phyloP scores from a whole-genome alignment of 129 eudicot species.

The Lactuca sativa region DNA sequence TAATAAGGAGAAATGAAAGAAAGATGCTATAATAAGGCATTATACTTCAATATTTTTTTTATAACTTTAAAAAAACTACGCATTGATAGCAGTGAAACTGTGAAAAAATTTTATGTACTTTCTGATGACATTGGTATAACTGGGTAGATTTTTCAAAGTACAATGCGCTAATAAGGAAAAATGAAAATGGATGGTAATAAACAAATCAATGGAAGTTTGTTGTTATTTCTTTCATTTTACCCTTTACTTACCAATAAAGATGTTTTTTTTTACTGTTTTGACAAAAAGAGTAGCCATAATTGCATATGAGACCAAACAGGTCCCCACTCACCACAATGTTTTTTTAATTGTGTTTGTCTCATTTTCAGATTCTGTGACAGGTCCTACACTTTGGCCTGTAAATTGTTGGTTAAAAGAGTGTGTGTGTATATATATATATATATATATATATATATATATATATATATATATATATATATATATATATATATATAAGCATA shows the following conservation, averaged over 20 bases:
- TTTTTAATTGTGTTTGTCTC: slow-evolving; percentile 8
- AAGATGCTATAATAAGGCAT: too few species aligned
- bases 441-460: too few species aligned
- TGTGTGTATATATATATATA: too few species aligned
- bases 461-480: too few species aligned
- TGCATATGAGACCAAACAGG: slow-evolving; percentile 36
- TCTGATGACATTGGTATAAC: too few species aligned
- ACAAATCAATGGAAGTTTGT: background rate
- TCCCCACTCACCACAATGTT: slow-evolving; percentile 38
- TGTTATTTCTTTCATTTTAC: background rate
- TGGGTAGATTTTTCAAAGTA: too few species aligned
- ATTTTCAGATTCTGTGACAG: slow-evolving; percentile 19
- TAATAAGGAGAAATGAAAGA: too few species aligned
- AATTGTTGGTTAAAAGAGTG: background rate
- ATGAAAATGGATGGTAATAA: background rate
- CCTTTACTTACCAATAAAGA: slow-evolving; percentile 3
- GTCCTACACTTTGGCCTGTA: slow-evolving; percentile 1
- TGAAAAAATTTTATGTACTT: too few species aligned
- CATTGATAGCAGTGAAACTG: too few species aligned
- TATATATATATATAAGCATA: too few species aligned
- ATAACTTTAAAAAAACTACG: too few species aligned
- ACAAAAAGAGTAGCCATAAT: slow-evolving; percentile 10
- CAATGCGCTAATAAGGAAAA: background rate
- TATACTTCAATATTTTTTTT: too few species aligned
- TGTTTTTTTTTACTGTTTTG: slow-evolving; percentile 1